phyloP scores from a whole-genome alignment of 202 grass and related monocot genomes.

The Zizania palustris region DNA sequence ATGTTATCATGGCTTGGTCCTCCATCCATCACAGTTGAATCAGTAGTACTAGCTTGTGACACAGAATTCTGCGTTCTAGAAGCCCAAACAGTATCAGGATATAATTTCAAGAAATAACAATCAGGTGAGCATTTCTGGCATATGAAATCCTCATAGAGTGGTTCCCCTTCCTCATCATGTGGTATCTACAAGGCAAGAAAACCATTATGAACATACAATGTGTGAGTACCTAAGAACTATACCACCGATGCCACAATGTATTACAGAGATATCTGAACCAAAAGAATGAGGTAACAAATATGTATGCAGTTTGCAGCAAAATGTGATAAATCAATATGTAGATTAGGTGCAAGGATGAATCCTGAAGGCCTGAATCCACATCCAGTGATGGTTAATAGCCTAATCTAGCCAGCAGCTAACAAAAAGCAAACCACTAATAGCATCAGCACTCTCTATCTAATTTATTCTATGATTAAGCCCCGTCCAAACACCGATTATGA shows the following conservation, averaged over 20 bases:
- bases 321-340: constrained; percentile 26
- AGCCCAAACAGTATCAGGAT: constrained; percentile 63
- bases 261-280: constrained; percentile 9
- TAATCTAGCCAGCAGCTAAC: no score
- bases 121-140: constrained; percentile 78
- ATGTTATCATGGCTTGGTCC: constrained; percentile 25
- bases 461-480: no score
- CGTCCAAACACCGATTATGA: no score
- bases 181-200: constrained; percentile 62
- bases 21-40: constrained; percentile 46
- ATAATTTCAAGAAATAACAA: constrained; percentile 84
- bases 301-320: not conserved
- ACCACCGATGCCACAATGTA: not conserved
- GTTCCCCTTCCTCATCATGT: constrained; percentile 88
- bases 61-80: constrained; percentile 49
- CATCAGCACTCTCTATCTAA: no score
- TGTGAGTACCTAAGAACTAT: constrained; percentile 7
- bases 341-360: not conserved
- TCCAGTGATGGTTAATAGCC: no score
- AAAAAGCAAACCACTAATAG: no score
- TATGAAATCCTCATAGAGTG: constrained; percentile 85
- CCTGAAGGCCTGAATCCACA: no score
- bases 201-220: constrained; percentile 18
- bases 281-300: constrained; percentile 1
- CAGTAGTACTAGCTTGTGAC: constrained; percentile 37